Conservation (phyloP, 2,329 filamentous ascomycete species). For the Cladophialophora yegresii region DNA sequence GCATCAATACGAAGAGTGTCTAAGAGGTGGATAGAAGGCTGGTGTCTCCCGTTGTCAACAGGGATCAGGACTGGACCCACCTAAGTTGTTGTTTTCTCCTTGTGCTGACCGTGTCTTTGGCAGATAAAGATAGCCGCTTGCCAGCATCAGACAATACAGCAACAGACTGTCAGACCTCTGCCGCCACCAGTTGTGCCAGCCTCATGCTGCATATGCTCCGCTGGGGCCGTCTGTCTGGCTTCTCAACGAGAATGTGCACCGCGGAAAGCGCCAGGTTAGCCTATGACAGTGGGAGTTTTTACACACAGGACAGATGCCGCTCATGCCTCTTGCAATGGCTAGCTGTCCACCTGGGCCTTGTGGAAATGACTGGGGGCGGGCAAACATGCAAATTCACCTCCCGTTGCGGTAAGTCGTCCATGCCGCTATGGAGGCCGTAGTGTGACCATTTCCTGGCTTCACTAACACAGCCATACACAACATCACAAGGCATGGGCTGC, state of each 20-base stretch:
- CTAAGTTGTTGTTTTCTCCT: neutral
- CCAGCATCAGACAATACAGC: neutral
- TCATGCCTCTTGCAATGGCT: neutral
- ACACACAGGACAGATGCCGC: neutral
- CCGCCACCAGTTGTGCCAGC: neutral
- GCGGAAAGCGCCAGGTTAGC: too few species aligned
- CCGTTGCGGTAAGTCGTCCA: too few species aligned
- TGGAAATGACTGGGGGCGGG: neutral
- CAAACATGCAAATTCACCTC: too few species aligned
- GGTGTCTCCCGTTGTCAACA: neutral
- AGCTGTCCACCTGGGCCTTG: too few species aligned
- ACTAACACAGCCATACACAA: too few species aligned
- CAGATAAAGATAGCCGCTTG: neutral
- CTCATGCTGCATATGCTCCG: neutral
- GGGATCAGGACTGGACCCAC: neutral
- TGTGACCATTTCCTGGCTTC: too few species aligned
- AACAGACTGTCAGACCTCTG: neutral
- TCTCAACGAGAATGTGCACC: neutral
- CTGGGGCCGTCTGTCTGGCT: neutral
- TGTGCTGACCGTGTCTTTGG: neutral
- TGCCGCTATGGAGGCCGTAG: too few species aligned
- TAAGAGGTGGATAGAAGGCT: neutral
- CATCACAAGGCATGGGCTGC: too few species aligned
- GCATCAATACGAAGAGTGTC: neutral
- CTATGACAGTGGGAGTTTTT: neutral